Conservation (phyloP, 257 asterid genomes). For the Hygrophila difformis region DNA sequence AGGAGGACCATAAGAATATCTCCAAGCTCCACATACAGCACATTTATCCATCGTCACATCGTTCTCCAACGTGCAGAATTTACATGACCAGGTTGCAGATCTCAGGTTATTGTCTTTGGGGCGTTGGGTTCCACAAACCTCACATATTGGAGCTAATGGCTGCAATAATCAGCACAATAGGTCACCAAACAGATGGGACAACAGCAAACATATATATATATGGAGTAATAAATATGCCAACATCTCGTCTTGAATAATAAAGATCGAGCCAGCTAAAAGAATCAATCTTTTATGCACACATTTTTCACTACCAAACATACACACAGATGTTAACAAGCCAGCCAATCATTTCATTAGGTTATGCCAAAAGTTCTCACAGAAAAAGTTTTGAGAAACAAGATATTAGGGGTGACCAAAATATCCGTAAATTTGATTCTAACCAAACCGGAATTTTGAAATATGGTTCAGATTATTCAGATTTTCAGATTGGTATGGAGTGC, state of each 20-base stretch:
- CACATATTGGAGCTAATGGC: slow-evolving; percentile 72
- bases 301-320: background rate
- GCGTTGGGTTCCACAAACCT: slow-evolving; percentile 50
- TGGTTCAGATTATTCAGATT: too few relatives aligned
- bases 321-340: background rate
- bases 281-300: background rate
- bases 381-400: too few relatives aligned
- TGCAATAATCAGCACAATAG: slow-evolving; percentile 28
- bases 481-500: too few relatives aligned
- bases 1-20: slow-evolving; percentile 71
- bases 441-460: too few relatives aligned
- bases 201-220: background rate
- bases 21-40: slow-evolving; percentile 67
- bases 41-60: slow-evolving; percentile 53
- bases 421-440: too few relatives aligned
- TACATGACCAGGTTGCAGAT: slow-evolving; percentile 56
- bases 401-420: too few relatives aligned
- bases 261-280: background rate
- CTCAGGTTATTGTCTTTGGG: slow-evolving; percentile 37
- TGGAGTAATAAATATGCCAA: background rate
- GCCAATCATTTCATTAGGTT: background rate
- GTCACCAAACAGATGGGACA: slow-evolving; percentile 1
- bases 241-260: background rate
- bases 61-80: slow-evolving; percentile 70
- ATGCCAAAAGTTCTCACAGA: background rate